Conservation (phyloP, 2,329 filamentous ascomycete species). For the Ceratocystis lukuohia region DNA sequence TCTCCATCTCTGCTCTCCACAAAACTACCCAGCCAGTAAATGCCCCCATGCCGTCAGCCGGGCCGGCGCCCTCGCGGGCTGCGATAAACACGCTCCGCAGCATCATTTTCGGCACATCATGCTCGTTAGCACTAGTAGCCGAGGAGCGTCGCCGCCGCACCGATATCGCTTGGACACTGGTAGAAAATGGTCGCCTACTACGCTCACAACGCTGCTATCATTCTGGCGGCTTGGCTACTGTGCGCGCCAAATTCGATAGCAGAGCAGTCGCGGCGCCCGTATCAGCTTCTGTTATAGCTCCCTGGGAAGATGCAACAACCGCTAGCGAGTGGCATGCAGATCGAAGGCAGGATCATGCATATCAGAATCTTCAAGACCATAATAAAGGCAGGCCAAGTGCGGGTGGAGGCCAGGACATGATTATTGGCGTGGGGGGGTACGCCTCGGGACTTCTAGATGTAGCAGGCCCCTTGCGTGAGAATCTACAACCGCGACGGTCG, state of each 20-base stretch:
- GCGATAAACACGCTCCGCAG: constrained; percentile 43
- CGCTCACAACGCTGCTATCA: constrained; percentile 20
- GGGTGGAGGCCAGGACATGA: not conserved
- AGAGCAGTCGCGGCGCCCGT: not conserved
- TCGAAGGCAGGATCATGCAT: not conserved
- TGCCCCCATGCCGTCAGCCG: constrained; percentile 32
- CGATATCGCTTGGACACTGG: constrained; percentile 36
- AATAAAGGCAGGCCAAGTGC: not conserved
- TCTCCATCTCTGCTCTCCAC: not conserved
- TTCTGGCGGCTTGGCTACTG: constrained; percentile 18
- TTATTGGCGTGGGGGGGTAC: not conserved
- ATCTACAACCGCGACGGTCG: not conserved
- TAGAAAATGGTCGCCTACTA: constrained; percentile 34
- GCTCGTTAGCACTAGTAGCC: constrained; percentile 40
- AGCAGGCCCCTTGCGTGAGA: not conserved
- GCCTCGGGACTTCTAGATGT: not conserved
- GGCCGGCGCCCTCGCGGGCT: constrained; percentile 41
- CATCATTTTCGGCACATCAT: constrained; percentile 43
- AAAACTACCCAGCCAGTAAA: not conserved
- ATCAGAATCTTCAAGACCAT: not conserved
- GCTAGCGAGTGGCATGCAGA: not conserved
- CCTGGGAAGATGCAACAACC: not conserved
- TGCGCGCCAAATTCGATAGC: constrained; percentile 16
- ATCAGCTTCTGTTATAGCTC: not conserved
- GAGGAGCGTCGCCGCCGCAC: constrained; percentile 45